Evolutionary conservation across 441 rosid species (phyloP).

Genomic region (Populus hybrid): DNA sequence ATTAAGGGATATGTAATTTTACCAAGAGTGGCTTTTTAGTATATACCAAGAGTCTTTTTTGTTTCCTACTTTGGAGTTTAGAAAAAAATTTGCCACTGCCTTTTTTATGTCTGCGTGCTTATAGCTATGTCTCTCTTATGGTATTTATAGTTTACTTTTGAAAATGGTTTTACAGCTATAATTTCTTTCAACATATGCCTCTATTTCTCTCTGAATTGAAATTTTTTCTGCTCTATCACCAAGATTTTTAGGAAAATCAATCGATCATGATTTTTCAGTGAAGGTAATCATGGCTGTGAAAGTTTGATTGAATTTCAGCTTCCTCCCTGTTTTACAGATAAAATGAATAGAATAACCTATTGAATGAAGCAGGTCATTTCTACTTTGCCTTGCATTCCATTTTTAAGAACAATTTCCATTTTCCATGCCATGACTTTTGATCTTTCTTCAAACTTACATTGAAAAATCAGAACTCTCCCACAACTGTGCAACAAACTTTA

Average conservation of each 20-base stretch:
- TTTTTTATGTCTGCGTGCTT: neutral
- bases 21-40: no score
- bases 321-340: neutral
- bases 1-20: neutral
- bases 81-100: neutral
- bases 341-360: neutral
- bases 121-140: neutral
- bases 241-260: neutral
- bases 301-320: neutral
- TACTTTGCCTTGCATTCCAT: neutral
- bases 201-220: neutral
- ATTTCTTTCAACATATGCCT: neutral
- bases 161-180: neutral
- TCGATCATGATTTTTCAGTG: neutral
- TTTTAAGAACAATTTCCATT: neutral
- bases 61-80: no score
- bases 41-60: no score
- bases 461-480: slow-evolving; percentile 2
- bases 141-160: neutral
- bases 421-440: neutral
- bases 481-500: neutral
- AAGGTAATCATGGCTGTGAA: neutral
- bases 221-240: neutral
- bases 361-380: neutral
- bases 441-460: neutral